These are phyloP conservation scores for Suhomyces sp. DNA, from an alignment of 805 yeast genomes.

Conservation along the genomic window DNA sequence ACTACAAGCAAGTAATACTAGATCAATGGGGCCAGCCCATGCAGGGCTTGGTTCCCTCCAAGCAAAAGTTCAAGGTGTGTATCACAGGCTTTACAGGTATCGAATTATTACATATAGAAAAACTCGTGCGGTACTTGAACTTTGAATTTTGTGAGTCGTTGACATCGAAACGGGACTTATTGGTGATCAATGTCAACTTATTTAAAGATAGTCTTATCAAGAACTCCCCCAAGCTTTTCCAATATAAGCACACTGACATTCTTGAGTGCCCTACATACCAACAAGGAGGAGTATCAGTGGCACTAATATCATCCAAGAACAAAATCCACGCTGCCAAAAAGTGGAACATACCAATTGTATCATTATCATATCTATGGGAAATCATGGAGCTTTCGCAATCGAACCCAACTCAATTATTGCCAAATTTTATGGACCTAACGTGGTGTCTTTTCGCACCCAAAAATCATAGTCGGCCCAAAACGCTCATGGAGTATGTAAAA, in stretches of 20 bases:
- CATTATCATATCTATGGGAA: slow-evolving; percentile 55
- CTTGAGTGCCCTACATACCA: slow-evolving; percentile 35
- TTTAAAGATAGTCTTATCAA: slow-evolving; percentile 36
- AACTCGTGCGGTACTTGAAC: slow-evolving; percentile 55
- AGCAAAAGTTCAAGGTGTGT: slow-evolving; percentile 37
- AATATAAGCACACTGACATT: slow-evolving; percentile 30
- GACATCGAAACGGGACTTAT: slow-evolving; percentile 49
- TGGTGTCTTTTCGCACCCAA: slow-evolving; percentile 60
- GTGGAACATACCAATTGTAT: slow-evolving; percentile 58
- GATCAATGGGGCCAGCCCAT: slow-evolving; percentile 70
- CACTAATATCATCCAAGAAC: slow-evolving; percentile 45
- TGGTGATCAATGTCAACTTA: slow-evolving; percentile 52
- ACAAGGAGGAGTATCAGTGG: slow-evolving; percentile 32
- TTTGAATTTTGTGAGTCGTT: slow-evolving; percentile 50
- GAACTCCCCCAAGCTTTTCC: slow-evolving; percentile 43
- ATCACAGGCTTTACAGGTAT: slow-evolving; percentile 77
- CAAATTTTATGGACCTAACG: slow-evolving; percentile 42
- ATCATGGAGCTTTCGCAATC: slow-evolving; percentile 33
- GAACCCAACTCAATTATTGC: slow-evolving; percentile 19
- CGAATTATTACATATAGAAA: slow-evolving; percentile 66
- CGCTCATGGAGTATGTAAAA: slow-evolving; percentile 19
- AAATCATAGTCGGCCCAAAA: slow-evolving; percentile 19
- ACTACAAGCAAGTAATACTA: slow-evolving; percentile 42
- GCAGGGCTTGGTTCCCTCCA: slow-evolving; percentile 26
- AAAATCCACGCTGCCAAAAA: slow-evolving; percentile 58